Evolutionary conservation across 768 basidiomycete genomes (phyloP).

Genomic region (Coprinellus micaceus): DNA sequence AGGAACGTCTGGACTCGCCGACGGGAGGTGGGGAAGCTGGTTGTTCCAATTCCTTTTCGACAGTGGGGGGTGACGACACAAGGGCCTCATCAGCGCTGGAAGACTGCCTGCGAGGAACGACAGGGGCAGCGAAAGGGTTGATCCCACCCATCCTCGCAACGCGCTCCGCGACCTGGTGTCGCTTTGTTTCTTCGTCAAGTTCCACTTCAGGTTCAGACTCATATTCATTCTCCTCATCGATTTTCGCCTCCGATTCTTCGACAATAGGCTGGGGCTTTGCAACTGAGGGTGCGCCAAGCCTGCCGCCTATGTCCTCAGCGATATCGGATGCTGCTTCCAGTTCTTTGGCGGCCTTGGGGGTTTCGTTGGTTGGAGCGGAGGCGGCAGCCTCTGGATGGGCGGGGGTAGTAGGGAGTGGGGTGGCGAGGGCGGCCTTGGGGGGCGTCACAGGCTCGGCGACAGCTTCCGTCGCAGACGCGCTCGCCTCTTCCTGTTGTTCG

Average conservation of each 20-base stretch:
- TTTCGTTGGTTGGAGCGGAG: neutral
- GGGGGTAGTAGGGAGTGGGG: neutral
- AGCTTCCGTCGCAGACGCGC: too few relatives aligned
- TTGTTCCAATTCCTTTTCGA: neutral
- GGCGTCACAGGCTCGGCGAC: too few relatives aligned
- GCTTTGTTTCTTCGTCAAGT: conserved; percentile 52
- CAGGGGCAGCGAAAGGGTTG: conserved; percentile 48
- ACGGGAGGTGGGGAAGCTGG: conserved; percentile 1
- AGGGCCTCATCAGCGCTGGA: conserved; percentile 7
- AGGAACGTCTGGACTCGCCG: neutral
- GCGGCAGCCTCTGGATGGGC: neutral
- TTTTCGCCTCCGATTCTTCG: conserved; percentile 4
- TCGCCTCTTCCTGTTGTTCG: too few relatives aligned
- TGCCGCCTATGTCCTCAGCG: neutral
- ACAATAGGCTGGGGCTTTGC: too few relatives aligned
- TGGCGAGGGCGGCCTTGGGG: neutral
- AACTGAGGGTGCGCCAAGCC: too few relatives aligned
- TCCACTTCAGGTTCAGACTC: conserved; percentile 21
- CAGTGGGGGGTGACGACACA: too few relatives aligned
- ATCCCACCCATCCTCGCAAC: conserved; percentile 68
- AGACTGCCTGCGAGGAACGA: conserved; percentile 20
- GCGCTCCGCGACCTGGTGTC: conserved; percentile 58
- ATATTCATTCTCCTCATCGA: conserved; percentile 12
- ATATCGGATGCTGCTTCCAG: neutral
- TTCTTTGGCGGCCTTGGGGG: too few relatives aligned